Conservation (phyloP, 2,329 filamentous ascomycete genomes). For the Fusarium goolgardi region DNA sequence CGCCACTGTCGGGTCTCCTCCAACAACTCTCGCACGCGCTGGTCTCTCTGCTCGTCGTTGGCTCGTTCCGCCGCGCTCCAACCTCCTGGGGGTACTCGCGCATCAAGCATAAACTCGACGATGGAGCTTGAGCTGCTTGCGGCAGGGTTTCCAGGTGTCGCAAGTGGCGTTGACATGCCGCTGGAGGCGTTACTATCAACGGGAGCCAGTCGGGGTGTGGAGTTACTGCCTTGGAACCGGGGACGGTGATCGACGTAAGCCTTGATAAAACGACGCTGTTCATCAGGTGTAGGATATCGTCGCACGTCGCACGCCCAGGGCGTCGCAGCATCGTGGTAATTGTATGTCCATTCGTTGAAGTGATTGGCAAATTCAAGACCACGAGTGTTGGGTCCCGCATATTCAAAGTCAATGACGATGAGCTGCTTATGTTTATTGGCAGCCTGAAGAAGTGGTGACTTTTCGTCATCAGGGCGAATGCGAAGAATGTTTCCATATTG, state of each 20-base stretch:
- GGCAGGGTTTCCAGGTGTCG: slow-evolving; percentile 49
- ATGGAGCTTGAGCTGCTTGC: slow-evolving; percentile 67
- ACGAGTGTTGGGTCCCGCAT: slow-evolving; percentile 86
- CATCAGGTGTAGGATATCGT: slow-evolving; percentile 79
- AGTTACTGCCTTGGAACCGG: slow-evolving; percentile 63
- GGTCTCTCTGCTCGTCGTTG: slow-evolving; percentile 73
- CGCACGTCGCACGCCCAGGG: slow-evolving; percentile 75
- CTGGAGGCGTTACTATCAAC: slow-evolving; percentile 55
- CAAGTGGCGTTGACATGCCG: slow-evolving; percentile 49
- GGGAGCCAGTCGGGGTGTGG: slow-evolving; percentile 63
- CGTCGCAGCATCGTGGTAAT: slow-evolving; percentile 81
- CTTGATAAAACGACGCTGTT: slow-evolving; percentile 86
- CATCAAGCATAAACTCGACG: slow-evolving; percentile 84
- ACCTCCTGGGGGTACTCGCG: slow-evolving; percentile 66
- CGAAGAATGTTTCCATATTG: slow-evolving; percentile 99
- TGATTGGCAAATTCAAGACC: slow-evolving; percentile 97
- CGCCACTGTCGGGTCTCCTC: slow-evolving; percentile 88
- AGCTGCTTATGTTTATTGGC: slow-evolving; percentile 96
- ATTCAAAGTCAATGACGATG: slow-evolving; percentile 98
- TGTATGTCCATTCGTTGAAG: slow-evolving; percentile 98
- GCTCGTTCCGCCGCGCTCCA: slow-evolving; percentile 66
- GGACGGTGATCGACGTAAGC: slow-evolving; percentile 88
- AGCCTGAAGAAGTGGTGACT: slow-evolving; percentile 87
- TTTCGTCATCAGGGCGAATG: slow-evolving; percentile 71
- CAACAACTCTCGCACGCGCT: slow-evolving; percentile 75